Percentiles rank a stretch among this genome's conserved stretches.
phyloP scores from a whole-genome alignment of 805 yeast genomes.

The Metschnikowia picachoensis region DNA sequence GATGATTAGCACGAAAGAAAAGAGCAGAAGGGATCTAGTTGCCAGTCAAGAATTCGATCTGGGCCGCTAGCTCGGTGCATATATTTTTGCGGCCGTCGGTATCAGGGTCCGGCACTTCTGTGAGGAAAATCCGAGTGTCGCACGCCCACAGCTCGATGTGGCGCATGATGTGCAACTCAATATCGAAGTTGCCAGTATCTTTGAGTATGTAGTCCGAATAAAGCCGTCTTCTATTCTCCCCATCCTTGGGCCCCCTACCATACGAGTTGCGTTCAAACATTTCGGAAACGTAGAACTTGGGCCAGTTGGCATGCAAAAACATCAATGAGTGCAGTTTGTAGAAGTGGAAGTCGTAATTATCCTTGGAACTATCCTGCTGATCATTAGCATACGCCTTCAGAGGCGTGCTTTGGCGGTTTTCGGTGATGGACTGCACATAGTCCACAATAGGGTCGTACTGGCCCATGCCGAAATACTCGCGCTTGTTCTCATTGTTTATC shows the following conservation, averaged over 20 bases:
- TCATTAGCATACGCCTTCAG: slow-evolving; percentile 17
- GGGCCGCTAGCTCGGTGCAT: slow-evolving; percentile 24
- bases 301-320: slow-evolving; percentile 40
- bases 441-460: slow-evolving; percentile 37
- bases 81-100: slow-evolving; percentile 21
- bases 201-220: slow-evolving; percentile 23
- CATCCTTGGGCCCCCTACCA: slow-evolving; percentile 28
- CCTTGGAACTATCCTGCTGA: slow-evolving; percentile 18
- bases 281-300: slow-evolving; percentile 25
- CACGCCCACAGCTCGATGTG: slow-evolving; percentile 30
- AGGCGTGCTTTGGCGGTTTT: not conserved
- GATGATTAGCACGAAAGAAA: not conserved
- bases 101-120: slow-evolving; percentile 20
- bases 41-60: slow-evolving; percentile 21
- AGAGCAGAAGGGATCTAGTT: not conserved
- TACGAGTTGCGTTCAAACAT: slow-evolving; percentile 23
- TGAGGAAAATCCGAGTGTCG: slow-evolving; percentile 20
- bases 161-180: slow-evolving; percentile 26
- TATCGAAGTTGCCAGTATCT: slow-evolving; percentile 27
- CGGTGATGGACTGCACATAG: slow-evolving; percentile 17
- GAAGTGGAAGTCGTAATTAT: slow-evolving; percentile 29
- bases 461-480: slow-evolving; percentile 34
- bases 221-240: slow-evolving; percentile 24
- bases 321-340: slow-evolving; percentile 25
- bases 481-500: slow-evolving; percentile 18